A percentile compares a stretch with the other conserved stretches of the same genome.
phyloP scores from a whole-genome alignment of 1,284 basidiomycete genomes.

The Neonothopanus nambi region DNA sequence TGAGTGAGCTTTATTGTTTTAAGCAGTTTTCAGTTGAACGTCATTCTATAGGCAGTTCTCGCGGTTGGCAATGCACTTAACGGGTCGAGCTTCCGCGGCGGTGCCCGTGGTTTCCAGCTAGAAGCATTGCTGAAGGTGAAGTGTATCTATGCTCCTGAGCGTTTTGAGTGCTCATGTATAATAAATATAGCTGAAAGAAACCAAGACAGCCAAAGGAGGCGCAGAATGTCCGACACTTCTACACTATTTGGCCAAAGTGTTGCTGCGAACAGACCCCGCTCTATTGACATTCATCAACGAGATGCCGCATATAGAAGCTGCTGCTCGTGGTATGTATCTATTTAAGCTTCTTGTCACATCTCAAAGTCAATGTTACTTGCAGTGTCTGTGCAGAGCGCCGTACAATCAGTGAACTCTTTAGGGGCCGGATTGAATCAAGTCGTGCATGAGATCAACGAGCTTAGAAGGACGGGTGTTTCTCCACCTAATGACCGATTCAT shows the following conservation, averaged over 20 bases:
- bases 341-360: not conserved
- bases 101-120: conserved; percentile 82
- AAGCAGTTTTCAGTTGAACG: not conserved
- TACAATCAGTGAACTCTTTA: conserved; percentile 60
- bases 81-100: conserved; percentile 79
- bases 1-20: conserved; percentile 29
- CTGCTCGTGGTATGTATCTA: conserved; percentile 65
- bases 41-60: conserved; percentile 58
- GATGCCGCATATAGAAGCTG: conserved; percentile 78
- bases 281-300: conserved; percentile 81
- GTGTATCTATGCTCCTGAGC: not conserved
- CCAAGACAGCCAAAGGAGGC: conserved; percentile 69
- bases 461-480: conserved; percentile 34
- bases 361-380: not conserved
- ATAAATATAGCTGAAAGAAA: conserved; percentile 72
- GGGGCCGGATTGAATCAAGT: conserved; percentile 59
- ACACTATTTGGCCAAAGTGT: conserved; percentile 79
- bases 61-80: conserved; percentile 84
- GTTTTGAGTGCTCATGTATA: not conserved
- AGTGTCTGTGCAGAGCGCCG: conserved; percentile 73
- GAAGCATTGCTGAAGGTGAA: conserved; percentile 78
- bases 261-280: conserved; percentile 69
- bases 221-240: conserved; percentile 80
- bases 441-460: conserved; percentile 52
- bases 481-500: conserved; percentile 61